Conservation (phyloP, 495 filamentous ascomycete genomes). For the Sabuloglossum arenarium region DNA sequence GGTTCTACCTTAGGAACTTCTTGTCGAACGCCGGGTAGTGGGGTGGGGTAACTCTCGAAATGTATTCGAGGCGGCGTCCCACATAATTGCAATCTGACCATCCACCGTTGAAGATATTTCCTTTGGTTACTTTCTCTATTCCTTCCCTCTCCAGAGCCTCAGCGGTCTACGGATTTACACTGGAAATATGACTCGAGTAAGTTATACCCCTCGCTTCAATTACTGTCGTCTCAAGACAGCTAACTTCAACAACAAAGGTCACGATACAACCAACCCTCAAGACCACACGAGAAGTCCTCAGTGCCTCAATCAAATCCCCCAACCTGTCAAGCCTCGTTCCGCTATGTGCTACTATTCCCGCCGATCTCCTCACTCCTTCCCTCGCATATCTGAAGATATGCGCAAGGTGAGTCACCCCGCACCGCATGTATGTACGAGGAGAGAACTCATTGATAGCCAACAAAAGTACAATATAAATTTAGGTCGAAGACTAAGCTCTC, state of each 20-base stretch:
- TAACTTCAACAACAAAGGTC: slow-evolving; percentile 7
- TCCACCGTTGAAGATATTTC: too few species aligned
- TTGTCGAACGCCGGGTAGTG: too few species aligned
- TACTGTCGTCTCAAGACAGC: too few species aligned
- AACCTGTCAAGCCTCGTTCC: slow-evolving; percentile 68
- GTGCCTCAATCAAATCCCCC: slow-evolving; percentile 23
- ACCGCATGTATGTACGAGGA: background rate
- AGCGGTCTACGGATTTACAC: too few species aligned
- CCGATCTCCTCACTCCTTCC: slow-evolving; percentile 81
- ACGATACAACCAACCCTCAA: slow-evolving; percentile 32
- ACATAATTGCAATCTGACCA: too few species aligned
- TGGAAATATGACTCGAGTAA: too few species aligned
- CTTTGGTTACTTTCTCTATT: too few species aligned
- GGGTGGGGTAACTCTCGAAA: too few species aligned
- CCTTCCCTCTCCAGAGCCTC: too few species aligned
- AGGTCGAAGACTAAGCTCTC: slow-evolving; percentile 40
- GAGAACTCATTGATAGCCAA: slow-evolving; percentile 8
- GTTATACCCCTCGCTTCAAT: too few species aligned
- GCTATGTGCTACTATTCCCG: slow-evolving; percentile 64
- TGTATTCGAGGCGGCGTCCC: too few species aligned
- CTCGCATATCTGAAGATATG: slow-evolving; percentile 78
- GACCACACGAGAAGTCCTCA: slow-evolving; percentile 31
- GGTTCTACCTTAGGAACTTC: too few species aligned
- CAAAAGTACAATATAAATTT: slow-evolving; percentile 5
- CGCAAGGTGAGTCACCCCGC: slow-evolving; percentile 4